Evolutionary conservation across 495 filamentous ascomycete genomes (phyloP), one percentile per base, ranked within the genome.

Genomic region (Hyaloscypha variabilis): DNA sequence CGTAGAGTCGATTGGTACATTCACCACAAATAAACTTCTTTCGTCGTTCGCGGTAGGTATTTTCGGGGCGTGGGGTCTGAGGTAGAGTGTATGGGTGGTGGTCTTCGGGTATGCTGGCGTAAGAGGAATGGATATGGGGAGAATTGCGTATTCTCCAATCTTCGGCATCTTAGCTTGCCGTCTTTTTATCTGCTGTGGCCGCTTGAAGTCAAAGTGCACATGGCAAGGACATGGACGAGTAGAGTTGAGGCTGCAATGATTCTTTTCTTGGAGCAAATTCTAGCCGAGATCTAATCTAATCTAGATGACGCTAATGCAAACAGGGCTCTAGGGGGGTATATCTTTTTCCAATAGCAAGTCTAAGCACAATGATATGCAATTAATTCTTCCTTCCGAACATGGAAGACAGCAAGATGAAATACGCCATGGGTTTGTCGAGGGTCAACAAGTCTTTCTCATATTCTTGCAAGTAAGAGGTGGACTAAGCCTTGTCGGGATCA

Each of bases 1-100:
- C 39, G 91, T 96, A 62, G 90, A 87, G 75, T 97, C 94, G 69
- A 93, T 79, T 36, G 95, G 96, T 6, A 94, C 73, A 73, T 99
- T 98, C 66, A 93, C 88, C 25, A 94, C 71, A 78, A 97, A 99
- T 26, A 99, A 83, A 54, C 89, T 90, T 64, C 92, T 88, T 25
- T 83, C 73, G 71, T 93, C 87, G 71, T 90, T 82, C 21, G 85
- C 79, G 13, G 90, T 89, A 19, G 91, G 88, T 26, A 93, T 82
- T 70, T 87, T 91, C 62, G 90, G 93, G 51, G 87, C 83, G 73
- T 97, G 92, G 31, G 85, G 86, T 62, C 90, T 91, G 58, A 97
- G 75, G 77, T 97, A 97, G 73, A 98, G 82, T 78, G 92, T 91
- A 78, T 99, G 95, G 55, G 82, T 86, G 64, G 82, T 83, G n/a